Conservation (phyloP, 768 basidiomycete genomes). For the Mycena epipterygia region DNA sequence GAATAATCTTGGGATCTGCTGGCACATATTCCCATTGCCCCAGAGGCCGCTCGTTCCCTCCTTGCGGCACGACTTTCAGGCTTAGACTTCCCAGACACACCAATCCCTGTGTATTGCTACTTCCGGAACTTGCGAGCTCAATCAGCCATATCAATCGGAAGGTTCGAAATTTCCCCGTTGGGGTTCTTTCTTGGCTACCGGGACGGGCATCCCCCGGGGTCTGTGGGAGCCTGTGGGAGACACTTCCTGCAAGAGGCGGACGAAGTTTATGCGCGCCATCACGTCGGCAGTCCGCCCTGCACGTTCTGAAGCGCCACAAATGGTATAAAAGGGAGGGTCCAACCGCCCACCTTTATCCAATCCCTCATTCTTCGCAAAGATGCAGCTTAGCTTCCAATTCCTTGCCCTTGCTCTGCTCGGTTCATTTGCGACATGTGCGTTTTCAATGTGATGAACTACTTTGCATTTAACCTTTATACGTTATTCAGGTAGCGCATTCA, state of each 20-base stretch:
- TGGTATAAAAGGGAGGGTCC: slow-evolving; percentile 18
- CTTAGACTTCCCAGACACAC: no score
- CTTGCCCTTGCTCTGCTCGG: slow-evolving; percentile 15
- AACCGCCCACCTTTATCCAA: not conserved
- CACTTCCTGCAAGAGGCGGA: not conserved
- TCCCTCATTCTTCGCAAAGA: not conserved
- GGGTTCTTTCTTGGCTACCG: slow-evolving; percentile 3
- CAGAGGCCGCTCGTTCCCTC: no score
- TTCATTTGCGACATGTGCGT: slow-evolving; percentile 5
- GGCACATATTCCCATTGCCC: no score
- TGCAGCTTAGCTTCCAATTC: slow-evolving; percentile 19
- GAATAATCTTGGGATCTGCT: no score
- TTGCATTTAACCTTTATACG: not conserved
- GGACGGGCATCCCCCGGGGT: not conserved
- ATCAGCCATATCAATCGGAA: no score
- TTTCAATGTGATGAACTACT: not conserved
- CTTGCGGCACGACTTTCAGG: no score
- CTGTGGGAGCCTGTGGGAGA: slow-evolving; percentile 13
- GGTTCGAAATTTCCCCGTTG: not conserved
- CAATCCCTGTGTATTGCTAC: no score
- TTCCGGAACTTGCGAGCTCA: no score
- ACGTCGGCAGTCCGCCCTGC: not conserved
- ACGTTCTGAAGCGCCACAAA: not conserved
- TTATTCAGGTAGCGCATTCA: slow-evolving; percentile 33
- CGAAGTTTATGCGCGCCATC: not conserved